Base-by-base conservation (phyloP, 1,139 yeast species). In the Candida neerlandica region DNA sequence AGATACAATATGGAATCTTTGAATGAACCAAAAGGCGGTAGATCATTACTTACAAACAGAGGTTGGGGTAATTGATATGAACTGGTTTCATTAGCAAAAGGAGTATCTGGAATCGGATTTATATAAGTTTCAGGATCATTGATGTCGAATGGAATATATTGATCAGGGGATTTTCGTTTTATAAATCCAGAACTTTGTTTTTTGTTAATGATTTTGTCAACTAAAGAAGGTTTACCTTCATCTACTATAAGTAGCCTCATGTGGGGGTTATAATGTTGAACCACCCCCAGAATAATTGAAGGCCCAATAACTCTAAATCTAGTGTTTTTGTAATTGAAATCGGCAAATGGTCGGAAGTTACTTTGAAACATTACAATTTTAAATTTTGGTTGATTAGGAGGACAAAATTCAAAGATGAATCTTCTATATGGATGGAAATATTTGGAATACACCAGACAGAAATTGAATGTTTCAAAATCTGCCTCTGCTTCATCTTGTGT, bases 1-100 rank as follows among this genome's bases (percentile, higher is more conserved):
- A 51, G 49, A 47, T 66, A 67, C n/a, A 60, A 47, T n/a, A 64
- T 44, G 0, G 70, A 55, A 50, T 74, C 77, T 45, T 61, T 64
- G 45, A 67, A 70, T 2, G 58, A 55, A 1, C 78, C 79, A 60
- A 76, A 75, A 1, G 80, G 80, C 0, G 80, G 81, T 45, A 67
- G 52, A 26, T 67, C 59, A 50, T 63, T 60, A 15, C 77, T 71
- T 12, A 71, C 61, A 51, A 64, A 69, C 44, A 51, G 34, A 14
- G 45, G 32, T 6, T 19, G 29, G 5, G 47, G 21, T 7, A 35
- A 23, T 26, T 40, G 42, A 9, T 26, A 21, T 5, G 33, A 21
- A 29, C 37, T 33, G 26, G 51, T 50, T 12, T 46, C 52, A 5
- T 15, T 34, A 1, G 53, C 48, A 38, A 55, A 48, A 5, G 52